These are phyloP conservation scores for Pyrrhoderma noxium DNA, from an alignment of 1,284 basidiomycete genomes.

Conservation along the genomic window DNA sequence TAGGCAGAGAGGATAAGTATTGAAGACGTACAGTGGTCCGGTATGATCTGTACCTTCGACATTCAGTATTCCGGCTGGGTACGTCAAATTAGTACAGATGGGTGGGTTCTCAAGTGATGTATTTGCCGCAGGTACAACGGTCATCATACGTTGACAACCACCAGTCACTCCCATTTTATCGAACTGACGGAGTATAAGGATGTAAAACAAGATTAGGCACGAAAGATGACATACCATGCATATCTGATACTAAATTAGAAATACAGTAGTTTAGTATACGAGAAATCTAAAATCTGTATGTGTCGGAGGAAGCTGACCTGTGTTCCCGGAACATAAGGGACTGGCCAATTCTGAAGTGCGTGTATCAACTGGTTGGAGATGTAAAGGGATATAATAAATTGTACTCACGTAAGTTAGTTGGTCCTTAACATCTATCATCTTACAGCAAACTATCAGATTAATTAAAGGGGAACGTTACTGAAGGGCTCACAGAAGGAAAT, in stretches of 20 bases:
- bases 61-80: slow-evolving; percentile 36
- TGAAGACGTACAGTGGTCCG: slow-evolving; percentile 32
- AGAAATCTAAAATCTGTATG: too few species aligned
- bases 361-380: neutral
- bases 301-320: too few species aligned
- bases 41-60: slow-evolving; percentile 37
- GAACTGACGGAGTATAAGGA: slow-evolving; percentile 30
- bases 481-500: slow-evolving; percentile 36
- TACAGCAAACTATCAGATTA: neutral
- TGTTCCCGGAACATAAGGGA: slow-evolving; percentile 52
- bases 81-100: slow-evolving; percentile 42
- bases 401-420: slow-evolving; percentile 40
- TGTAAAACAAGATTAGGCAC: neutral
- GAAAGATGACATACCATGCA: slow-evolving; percentile 45
- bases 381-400: neutral
- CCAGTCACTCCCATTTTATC: slow-evolving; percentile 48
- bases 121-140: slow-evolving; percentile 38
- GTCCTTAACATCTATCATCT: slow-evolving; percentile 39
- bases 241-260: slow-evolving; percentile 45
- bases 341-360: slow-evolving; percentile 40
- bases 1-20: neutral
- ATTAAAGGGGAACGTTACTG: neutral
- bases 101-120: slow-evolving; percentile 27
- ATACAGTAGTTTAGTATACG: too few species aligned
- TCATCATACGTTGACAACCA: slow-evolving; percentile 52